phyloP scores from a whole-genome alignment of 225 moss, liverwort and hornwort genomes.

The Polytrichum formosum region DNA sequence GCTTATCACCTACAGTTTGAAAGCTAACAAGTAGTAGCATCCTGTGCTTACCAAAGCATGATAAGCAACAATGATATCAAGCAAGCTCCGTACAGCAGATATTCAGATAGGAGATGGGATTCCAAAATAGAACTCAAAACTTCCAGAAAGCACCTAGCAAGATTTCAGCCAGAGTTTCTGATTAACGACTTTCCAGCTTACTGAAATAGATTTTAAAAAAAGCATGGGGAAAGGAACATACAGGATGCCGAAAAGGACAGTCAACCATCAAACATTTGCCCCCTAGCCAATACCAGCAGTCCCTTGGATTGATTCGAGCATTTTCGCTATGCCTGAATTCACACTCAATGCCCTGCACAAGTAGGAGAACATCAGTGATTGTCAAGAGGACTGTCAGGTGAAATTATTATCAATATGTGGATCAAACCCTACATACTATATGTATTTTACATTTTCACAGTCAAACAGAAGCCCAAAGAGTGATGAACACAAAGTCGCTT shows the following conservation, averaged over 20 bases:
- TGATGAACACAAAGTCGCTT: neutral
- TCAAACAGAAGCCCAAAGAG: neutral
- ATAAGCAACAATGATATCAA: too few relatives aligned
- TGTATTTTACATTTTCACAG: neutral
- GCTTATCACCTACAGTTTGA: too few relatives aligned
- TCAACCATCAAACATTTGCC: conserved; percentile 65
- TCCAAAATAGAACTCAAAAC: too few relatives aligned
- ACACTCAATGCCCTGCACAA: conserved; percentile 58
- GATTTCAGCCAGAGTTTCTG: too few relatives aligned
- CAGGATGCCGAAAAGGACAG: conserved; percentile 68
- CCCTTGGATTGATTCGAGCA: conserved; percentile 60
- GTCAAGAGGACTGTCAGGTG: neutral
- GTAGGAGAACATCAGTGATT: neutral
- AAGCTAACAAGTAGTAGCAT: too few relatives aligned
- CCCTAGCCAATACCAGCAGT: conserved; percentile 63
- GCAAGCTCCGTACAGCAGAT: too few relatives aligned
- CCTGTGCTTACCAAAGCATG: too few relatives aligned
- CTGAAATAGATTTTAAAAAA: too few relatives aligned
- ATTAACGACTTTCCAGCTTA: too few relatives aligned
- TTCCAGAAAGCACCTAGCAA: too few relatives aligned
- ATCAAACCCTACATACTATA: neutral
- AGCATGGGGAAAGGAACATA: conserved; percentile 17
- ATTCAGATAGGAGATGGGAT: too few relatives aligned
- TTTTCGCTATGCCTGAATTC: conserved; percentile 69
- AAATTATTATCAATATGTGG: neutral